phyloP scores from a whole-genome alignment of 805 yeast genomes.

The Candida maris region DNA sequence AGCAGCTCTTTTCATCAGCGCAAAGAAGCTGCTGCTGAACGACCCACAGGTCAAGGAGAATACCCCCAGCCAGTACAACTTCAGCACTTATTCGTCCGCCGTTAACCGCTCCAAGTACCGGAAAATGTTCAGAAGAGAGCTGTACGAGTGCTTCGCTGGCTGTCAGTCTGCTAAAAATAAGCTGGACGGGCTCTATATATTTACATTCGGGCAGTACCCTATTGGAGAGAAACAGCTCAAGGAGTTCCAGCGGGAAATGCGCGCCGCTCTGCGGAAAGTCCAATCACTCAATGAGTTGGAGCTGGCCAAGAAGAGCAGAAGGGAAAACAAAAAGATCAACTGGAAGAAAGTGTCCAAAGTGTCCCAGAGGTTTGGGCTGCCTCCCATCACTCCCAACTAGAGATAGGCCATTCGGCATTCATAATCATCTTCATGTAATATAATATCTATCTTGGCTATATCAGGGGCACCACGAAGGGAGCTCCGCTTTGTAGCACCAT shows the following conservation, averaged over 20 bases:
- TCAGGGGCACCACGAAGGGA: not conserved
- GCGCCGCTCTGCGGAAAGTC: constrained; percentile 16
- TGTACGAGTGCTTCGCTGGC: constrained; percentile 16
- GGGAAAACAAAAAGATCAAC: constrained; percentile 11
- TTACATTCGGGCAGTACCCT: constrained; percentile 13
- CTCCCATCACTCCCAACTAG: constrained; percentile 3
- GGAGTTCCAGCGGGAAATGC: constrained; percentile 13
- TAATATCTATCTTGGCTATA: no score
- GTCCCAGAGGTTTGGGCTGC: constrained; percentile 7
- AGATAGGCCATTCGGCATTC: no score
- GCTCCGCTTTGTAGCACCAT: not conserved
- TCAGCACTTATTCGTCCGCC: constrained; percentile 23
- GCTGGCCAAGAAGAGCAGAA: constrained; percentile 7
- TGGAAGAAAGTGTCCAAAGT: constrained; percentile 17
- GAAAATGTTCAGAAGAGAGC: constrained; percentile 17
- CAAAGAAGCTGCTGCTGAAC: constrained; percentile 23
- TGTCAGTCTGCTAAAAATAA: constrained; percentile 3
- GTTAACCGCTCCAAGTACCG: constrained; percentile 22
- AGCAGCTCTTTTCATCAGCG: constrained; percentile 17
- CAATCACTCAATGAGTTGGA: constrained; percentile 5
- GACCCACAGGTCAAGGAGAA: constrained; percentile 4
- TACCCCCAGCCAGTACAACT: not conserved
- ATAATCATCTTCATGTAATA: no score
- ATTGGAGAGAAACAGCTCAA: constrained; percentile 9
- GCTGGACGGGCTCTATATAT: constrained; percentile 27